Evolutionary conservation across 768 basidiomycete genomes (phyloP), one percentile per base, ranked within the genome.

Genomic region (Lentinula edodes): DNA sequence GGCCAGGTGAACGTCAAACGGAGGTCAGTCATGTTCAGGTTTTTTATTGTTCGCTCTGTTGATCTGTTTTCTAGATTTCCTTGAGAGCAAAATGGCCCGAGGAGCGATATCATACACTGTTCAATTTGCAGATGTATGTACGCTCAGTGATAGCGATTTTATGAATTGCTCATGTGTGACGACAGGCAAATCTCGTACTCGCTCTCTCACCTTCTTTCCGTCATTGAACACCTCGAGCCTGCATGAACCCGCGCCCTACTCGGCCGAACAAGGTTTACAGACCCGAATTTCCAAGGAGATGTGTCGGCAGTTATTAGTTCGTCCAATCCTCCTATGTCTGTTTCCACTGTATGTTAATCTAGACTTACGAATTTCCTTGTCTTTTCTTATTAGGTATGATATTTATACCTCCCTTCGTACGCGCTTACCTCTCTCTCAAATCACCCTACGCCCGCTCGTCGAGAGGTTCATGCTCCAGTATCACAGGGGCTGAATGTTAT

Each of bases 271-370:
- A 78, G 90, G 10, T 82, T 95, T 62, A 75, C 87, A 39, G 91
- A 95, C 68, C 79, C 87, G 0, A 84, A 87, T 64, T 95, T 95
- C 66, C 86, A 94, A 64, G 93, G 93, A 1, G 92, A 94, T 61
- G 79, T 93, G 7, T 78, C 94, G 3, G 89, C 92, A 9, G 89
- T 94, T 6, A 85, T 94, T 62, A 88, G 89, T 89, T 62, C 53
- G 83, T 68, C 15, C 1, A 15, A 13, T n/a, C 32, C 15, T 36
- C 55, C 39, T 39, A 15, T 34, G 12, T 63, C 43, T 38, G 60
- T 28, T 45, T 46, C 38, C 23, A 23, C 5, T 52, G 13, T 15
- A 15, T 10, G 16, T 23, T 16, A 23, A 23, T 23, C 23, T 16
- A 35, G 32, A 9, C 7, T 5, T 5, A 10, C 20, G 41, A 7